Base-by-base conservation (phyloP, 2,329 filamentous ascomycete species). In the Aspergillus sp. region DNA sequence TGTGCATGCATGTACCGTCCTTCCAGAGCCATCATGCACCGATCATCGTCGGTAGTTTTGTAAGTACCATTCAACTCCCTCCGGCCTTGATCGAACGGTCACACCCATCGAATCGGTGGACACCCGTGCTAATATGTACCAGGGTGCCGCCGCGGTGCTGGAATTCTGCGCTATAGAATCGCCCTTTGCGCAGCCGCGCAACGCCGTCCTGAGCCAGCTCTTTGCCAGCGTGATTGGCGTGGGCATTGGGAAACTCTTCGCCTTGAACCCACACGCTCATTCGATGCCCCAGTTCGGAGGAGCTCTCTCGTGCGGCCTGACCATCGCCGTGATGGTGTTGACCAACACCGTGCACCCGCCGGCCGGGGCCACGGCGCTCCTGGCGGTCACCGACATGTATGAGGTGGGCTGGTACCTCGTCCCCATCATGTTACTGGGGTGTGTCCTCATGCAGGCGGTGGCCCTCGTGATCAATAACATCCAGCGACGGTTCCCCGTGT, bases 61-160 rank as follows among this genome's bases (percentile, higher is more conserved):
- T 88, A 76, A 65, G 83, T 81, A 29, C 25, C 25, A 29, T 34
- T 13, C 16, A 2, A 38, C 29, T 42, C 6, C 29, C 17, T 21
- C 20, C 34, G 10, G 10, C 23, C n/a, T 36, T 14, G 40, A 6
- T 11, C 10, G n/a, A 23, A 6, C 3, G 21, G 21, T 6, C 21
- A 23, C 21, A 23, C 21, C 23, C 6, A 9, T 2, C 25, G 1
- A 9, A 29, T 29, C 25, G 25, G 9, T 11, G 25, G 25, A 29
- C 25, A 3, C 7, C 25, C 1, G 25, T 29, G 5, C 47, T 17
- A 42, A 36, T 11, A 21, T 40, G 13, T 7, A n/a, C 45, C 36
- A 88, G 85, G 88, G 88, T 47, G 88, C 88, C 4, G 84, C 87
- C 2, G 88, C 88, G 13, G 86, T 91, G n/a, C 80, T 91, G 34